Percentiles rank a stretch among this genome's conserved stretches.
Conservation (phyloP, 306 rosid genomes). For the Gastrolobium villosum region DNA sequence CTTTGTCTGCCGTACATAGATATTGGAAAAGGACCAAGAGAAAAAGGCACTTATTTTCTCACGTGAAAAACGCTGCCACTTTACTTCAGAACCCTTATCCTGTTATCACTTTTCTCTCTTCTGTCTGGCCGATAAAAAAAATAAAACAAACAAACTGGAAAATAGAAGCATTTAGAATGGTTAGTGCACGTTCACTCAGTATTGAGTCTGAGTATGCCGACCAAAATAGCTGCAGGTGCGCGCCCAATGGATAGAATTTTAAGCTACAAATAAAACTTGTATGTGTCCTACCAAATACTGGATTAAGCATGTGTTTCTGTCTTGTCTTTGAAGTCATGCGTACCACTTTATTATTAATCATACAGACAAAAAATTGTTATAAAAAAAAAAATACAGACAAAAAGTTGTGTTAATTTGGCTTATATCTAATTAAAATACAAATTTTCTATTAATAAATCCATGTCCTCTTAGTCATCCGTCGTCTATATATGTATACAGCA, state of each 20-base stretch:
- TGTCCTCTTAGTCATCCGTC: neutral
- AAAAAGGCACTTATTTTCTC: neutral
- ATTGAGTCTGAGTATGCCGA: neutral
- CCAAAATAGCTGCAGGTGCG: conserved; percentile 20
- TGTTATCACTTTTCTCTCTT: neutral
- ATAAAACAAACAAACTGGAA: neutral
- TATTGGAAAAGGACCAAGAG: conserved; percentile 6
- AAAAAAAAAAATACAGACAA: neutral
- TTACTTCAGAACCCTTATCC: neutral
- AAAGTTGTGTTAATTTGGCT: neutral
- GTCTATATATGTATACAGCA: neutral
- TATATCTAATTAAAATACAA: neutral
- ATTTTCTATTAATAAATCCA: neutral
- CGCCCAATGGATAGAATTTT: neutral
- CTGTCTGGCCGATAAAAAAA: neutral
- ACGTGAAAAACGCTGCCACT: neutral
- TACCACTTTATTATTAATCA: neutral
- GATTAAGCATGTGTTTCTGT: neutral
- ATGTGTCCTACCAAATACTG: neutral
- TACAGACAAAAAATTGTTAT: too few relatives aligned
- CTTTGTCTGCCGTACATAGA: neutral
- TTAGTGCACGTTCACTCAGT: neutral
- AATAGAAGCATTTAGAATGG: conserved; percentile 10
- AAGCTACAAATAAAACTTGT: neutral
- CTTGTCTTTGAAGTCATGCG: neutral